Evolutionary conservation across 257 asterid species (phyloP).

Genomic region (Petunia axillaris): DNA sequence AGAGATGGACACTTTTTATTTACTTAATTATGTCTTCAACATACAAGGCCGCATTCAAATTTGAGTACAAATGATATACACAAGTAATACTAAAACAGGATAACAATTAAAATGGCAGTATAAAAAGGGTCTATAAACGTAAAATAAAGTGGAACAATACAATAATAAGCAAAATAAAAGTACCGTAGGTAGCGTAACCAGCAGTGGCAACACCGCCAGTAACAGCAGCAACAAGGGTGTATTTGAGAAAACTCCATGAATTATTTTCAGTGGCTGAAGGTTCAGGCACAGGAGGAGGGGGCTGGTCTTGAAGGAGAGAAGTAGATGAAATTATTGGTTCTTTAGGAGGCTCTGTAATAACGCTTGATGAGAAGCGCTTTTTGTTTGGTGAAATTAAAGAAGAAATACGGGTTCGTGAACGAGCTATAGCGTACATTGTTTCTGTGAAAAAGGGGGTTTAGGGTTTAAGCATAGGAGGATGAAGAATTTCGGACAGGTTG

Average conservation of each 20-base stretch:
- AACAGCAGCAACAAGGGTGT: slow-evolving; percentile 51
- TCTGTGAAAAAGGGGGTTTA: neutral
- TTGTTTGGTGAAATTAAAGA: slow-evolving; percentile 38
- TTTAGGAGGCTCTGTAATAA: slow-evolving; percentile 42
- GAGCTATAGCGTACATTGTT: slow-evolving; percentile 52
- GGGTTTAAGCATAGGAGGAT: slow-evolving; percentile 40
- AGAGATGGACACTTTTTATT: no score
- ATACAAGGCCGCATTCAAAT: neutral
- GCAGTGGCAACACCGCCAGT: slow-evolving; percentile 69
- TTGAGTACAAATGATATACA: no score
- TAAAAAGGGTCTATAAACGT: neutral
- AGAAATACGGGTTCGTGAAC: slow-evolving; percentile 47
- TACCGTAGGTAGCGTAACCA: slow-evolving; percentile 78
- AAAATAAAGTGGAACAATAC: neutral
- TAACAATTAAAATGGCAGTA: neutral
- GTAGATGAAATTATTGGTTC: slow-evolving; percentile 57
- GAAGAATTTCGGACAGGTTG: neutral
- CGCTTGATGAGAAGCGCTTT: slow-evolving; percentile 39
- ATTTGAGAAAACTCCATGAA: slow-evolving; percentile 63
- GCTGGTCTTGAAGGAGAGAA: slow-evolving; percentile 49
- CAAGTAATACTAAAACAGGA: neutral
- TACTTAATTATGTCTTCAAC: neutral
- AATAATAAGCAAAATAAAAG: neutral
- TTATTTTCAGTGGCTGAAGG: slow-evolving; percentile 46
- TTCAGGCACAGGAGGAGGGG: slow-evolving; percentile 46